Evolutionary conservation across 2,329 filamentous ascomycete genomes (phyloP).

Genomic region (Fusarium pininemorale): DNA sequence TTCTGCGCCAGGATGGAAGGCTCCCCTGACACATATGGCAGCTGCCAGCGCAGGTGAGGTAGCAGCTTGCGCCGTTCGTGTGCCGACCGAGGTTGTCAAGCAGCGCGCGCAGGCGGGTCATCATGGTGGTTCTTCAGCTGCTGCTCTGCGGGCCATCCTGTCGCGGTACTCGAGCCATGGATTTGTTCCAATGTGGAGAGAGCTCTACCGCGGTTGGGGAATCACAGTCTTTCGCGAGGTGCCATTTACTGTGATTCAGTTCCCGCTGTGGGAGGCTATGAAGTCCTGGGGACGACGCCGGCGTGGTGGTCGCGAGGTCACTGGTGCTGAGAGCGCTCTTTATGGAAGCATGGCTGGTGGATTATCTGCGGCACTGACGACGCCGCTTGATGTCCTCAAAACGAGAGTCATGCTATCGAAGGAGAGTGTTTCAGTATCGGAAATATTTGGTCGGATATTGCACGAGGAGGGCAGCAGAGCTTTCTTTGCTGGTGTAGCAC

Average conservation of each 20-base stretch:
- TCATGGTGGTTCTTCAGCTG: constrained; percentile 74
- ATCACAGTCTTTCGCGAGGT: constrained; percentile 97
- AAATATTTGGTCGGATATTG: constrained; percentile 72
- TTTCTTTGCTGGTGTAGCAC: constrained; percentile 81
- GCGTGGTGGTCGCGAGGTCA: constrained; percentile 58
- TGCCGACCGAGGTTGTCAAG: constrained; percentile 97
- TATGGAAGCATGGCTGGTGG: constrained; percentile 87
- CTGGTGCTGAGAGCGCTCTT: constrained; percentile 80
- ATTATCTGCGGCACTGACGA: constrained; percentile 87
- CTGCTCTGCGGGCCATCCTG: constrained; percentile 76
- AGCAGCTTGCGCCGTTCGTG: constrained; percentile 88
- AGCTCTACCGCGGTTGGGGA: constrained; percentile 90
- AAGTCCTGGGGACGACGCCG: constrained; percentile 73
- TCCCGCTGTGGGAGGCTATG: constrained; percentile 94
- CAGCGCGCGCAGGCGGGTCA: constrained; percentile 92
- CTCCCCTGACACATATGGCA: constrained; percentile 74
- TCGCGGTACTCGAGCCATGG: constrained; percentile 55
- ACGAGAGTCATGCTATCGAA: constrained; percentile 92
- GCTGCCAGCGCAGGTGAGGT: constrained; percentile 89
- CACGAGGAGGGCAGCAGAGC: constrained; percentile 70
- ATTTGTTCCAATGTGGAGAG: constrained; percentile 72
- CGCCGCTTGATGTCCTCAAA: constrained; percentile 95
- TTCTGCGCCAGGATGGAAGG: constrained; percentile 35
- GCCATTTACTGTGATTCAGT: constrained; percentile 96
- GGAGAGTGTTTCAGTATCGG: constrained; percentile 67